Evolutionary conservation across 208 protist species (phyloP), one percentile per base, ranked within the genome.

Genomic region (Trypanosoma theileri): DNA sequence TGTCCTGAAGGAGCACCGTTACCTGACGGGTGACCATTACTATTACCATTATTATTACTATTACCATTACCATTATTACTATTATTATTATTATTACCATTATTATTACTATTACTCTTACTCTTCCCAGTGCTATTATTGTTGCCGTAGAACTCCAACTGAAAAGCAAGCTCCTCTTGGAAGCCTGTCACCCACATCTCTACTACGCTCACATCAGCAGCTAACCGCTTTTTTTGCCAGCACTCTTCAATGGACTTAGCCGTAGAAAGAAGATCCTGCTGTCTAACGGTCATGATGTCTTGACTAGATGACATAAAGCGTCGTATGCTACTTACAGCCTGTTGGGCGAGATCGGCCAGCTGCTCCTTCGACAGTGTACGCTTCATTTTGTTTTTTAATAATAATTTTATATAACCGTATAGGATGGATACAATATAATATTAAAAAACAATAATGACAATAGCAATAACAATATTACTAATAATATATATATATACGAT

Each of bases 311-410:
- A 77, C 53, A 92, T 79, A 44, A 87, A 57, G 44, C 84, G 81
- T 19, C 86, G 81, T 41, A 92, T 46, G 22, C 81, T 80, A 40
- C 66, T 75, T 24, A 89, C 84, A 3, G 84, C 84, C 56, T 86
- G 80, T 28, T 89, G 83, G 12, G 86, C 84, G n/a, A 92, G 71
- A 58, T 81, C 79, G 0, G 77, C 56, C 26, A 92, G 62, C 35
- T 81, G 78, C 10, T 86, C 79, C 56, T 77, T 89, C 13, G 73
- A 82, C 11, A 88, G 58, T 42, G 77, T 67, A 8, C 66, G 53
- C 24, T 74, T 53, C 78, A 82, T 85, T 51, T 31, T 45, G 8
- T 48, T 50, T 31, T 31, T 51, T 24, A 40, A 4, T 24, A 45
- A 24, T 52, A 56, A 56, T 26, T 50, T 24, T 48, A 42, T 57